Percentiles rank a stretch among this genome's conserved stretches.
Evolutionary conservation across 129 eudicot species (phyloP).

Genomic region (Flaveria ramosissima): DNA sequence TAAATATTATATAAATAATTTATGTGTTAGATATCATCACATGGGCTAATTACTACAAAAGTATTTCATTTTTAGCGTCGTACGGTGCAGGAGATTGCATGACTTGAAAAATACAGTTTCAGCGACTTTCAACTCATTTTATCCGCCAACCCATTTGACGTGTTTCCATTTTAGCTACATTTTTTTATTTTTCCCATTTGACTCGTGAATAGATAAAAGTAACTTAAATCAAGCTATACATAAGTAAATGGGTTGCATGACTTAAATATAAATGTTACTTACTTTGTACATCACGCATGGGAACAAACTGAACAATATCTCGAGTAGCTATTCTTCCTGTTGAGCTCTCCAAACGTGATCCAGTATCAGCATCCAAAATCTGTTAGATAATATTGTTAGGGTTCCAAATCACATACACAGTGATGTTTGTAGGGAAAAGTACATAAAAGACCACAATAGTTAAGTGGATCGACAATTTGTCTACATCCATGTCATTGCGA

Average conservation of each 20-base stretch:
- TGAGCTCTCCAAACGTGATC: conserved; percentile 76
- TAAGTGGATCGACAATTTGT: not conserved
- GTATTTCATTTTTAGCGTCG: not conserved
- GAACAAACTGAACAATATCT: conserved; percentile 94
- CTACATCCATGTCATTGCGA: not conserved
- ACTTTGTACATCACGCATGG: conserved; percentile 87
- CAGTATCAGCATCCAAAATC: conserved; percentile 93
- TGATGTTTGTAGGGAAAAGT: too few relatives aligned
- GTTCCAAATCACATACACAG: not conserved
- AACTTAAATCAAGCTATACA: not conserved
- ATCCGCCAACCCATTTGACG: too few relatives aligned
- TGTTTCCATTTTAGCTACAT: not conserved
- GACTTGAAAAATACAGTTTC: not conserved
- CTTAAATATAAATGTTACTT: conserved; percentile 20
- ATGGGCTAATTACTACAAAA: not conserved
- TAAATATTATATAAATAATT: not conserved
- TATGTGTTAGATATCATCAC: not conserved
- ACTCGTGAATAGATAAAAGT: not conserved
- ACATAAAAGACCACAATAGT: not conserved
- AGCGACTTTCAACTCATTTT: not conserved
- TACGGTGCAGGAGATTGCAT: not conserved
- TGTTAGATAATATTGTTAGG: conserved; percentile 19
- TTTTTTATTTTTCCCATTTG: conserved; percentile 5
- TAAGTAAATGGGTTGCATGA: not conserved
- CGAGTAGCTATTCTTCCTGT: conserved; percentile 90